Evolutionary conservation across 352 stramenopile genomes (phyloP).

Genomic region (Stramenopiles sp.): DNA sequence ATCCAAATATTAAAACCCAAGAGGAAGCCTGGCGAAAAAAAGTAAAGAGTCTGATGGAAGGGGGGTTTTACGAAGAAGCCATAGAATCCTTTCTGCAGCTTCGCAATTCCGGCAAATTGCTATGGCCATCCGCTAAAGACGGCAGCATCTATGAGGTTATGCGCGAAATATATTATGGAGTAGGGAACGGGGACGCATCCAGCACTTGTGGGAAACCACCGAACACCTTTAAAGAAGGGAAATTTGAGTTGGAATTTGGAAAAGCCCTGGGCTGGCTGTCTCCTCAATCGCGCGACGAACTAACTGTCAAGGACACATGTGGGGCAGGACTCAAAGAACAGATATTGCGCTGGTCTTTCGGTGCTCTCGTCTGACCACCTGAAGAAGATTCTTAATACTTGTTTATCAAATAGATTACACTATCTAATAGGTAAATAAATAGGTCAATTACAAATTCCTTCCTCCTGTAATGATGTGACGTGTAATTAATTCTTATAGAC

Average conservation of each 20-base stretch:
- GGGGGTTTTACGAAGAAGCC: neutral
- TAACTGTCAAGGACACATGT: neutral
- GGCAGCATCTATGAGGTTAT: neutral
- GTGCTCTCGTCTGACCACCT: no score
- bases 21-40: neutral
- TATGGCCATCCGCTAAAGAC: conserved; percentile 9
- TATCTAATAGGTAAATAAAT: no score
- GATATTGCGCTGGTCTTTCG: neutral
- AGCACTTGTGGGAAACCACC: neutral
- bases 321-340: neutral
- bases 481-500: no score
- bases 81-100: conserved; percentile 8
- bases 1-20: neutral
- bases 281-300: neutral
- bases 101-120: neutral
- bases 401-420: no score
- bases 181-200: no score
- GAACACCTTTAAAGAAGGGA: neutral
- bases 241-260: conserved; percentile 1
- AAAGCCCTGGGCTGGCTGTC: neutral
- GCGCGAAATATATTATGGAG: conserved; percentile 2
- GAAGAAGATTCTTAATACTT: no score
- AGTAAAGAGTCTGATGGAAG: neutral
- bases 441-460: no score
- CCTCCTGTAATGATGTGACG: no score